Evolutionary conservation across 148 eudicot species (phyloP), one percentile per base, ranked within the genome.

Genomic region (Fagopyrum esculentum): DNA sequence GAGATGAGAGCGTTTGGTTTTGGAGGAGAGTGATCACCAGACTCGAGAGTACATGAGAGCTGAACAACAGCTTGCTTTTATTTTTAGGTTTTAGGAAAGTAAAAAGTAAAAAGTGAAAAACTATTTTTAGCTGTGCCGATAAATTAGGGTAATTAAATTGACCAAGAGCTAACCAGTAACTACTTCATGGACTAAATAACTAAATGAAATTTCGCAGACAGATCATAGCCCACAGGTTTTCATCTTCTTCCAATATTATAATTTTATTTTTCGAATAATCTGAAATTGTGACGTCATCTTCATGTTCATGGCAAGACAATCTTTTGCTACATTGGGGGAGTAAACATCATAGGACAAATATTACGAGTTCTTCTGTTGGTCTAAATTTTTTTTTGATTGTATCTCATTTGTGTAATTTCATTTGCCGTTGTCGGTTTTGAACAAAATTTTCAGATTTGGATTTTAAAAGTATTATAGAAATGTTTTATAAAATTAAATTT

Each of bases 1-100:
- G 63, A 19, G 63, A 57, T 19, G 69, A 22, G 43, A 63, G 70
- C 17, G n/a, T 64, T 64, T 35, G 70, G 70, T 10, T 35, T 64
- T 35, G 70, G 70, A 64, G 70, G 19, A 3, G 70, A 35, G 70
- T 64, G 46, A 64, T 64, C 69, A 63, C 45, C 69, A 63, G 70
- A 64, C 70, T 35, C 44, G 45, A 64, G 51, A 48, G 51, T 7
- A 11, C 9, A 8, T 6, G 51, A 40, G 46, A 64, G 46, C 30
- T 40, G 46, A 64, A 64, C 70, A 35, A 64, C 68, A 61, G 68
- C 68, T 64, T 64, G 70, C 70, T 64, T 64, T 35, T 64, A 64
- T 64, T 64, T 48, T 64, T 64, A 64, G 70, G 70, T 64, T 35
- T 64, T 40, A 2, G 47, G n/a, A 64, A 64, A 64, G 17, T 9